These are phyloP conservation scores for Magnaporthiopsis poae DNA, from an alignment of 2,329 filamentous ascomycete species.

Conservation along the genomic window DNA sequence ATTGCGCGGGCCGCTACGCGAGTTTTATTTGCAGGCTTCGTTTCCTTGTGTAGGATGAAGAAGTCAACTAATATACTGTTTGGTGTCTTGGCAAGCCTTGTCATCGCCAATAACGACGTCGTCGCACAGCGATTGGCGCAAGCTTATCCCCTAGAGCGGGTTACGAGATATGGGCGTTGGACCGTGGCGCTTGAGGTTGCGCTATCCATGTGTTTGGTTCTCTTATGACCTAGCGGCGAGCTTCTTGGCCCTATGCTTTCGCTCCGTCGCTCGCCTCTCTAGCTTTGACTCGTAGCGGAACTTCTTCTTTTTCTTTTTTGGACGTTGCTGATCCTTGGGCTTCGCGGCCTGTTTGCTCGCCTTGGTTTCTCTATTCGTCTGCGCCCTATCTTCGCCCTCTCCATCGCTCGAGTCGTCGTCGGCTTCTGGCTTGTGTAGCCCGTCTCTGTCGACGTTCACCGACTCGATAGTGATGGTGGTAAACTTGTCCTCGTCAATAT, in stretches of 20 bases:
- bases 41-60: not conserved
- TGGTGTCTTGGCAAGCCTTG: not conserved
- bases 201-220: constrained; percentile 9
- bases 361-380: constrained; percentile 24
- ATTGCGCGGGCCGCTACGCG: not conserved
- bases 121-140: not conserved
- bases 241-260: constrained; percentile 62
- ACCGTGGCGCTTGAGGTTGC: not conserved
- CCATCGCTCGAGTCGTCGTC: constrained; percentile 23
- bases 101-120: not conserved
- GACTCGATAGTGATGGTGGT: constrained; percentile 91
- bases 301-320: constrained; percentile 78
- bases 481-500: constrained; percentile 90
- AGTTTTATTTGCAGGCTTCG: not conserved
- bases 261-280: constrained; percentile 65
- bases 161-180: not conserved
- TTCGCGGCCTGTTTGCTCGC: constrained; percentile 36
- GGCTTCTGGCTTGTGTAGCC: constrained; percentile 50
- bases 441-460: constrained; percentile 68
- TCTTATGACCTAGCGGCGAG: not conserved
- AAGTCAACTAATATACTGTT: not conserved
- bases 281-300: constrained; percentile 87
- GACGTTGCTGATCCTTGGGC: constrained; percentile 29
- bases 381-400: constrained; percentile 23
- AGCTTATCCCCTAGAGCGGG: not conserved